These are phyloP conservation scores for Blastocladiella emersonii DNA, from an alignment of 371 early-diverging fungal genomes.

Conservation along the genomic window DNA sequence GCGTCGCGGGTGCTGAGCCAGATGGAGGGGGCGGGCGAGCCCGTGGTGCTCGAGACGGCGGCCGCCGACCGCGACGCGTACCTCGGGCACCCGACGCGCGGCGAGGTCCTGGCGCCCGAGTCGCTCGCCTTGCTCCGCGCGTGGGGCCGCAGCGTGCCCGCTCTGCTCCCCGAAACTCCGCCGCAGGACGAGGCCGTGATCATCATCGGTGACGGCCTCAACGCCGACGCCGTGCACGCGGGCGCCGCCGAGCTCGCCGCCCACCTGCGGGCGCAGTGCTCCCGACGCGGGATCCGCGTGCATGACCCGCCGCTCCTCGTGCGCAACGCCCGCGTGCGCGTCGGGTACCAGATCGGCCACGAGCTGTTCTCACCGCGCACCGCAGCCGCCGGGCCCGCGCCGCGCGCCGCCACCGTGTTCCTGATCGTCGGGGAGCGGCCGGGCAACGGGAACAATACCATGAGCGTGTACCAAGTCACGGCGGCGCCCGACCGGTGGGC, in stretches of 20 bases:
- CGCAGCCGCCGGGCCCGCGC: not conserved
- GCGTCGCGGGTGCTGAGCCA: not conserved
- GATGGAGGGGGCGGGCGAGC: not conserved
- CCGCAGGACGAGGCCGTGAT: not conserved
- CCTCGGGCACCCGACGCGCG: not conserved
- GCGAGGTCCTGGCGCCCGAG: not conserved
- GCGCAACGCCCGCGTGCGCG: constrained; percentile 5
- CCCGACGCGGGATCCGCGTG: not conserved
- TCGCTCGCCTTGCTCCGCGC: not conserved
- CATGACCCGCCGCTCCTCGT: not conserved
- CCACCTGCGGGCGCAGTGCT: not conserved
- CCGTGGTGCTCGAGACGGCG: not conserved
- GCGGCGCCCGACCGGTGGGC: not conserved
- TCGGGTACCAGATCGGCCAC: constrained; percentile 1
- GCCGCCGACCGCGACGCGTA: constrained; percentile 2
- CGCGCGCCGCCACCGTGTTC: not conserved
- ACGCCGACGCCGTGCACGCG: not conserved
- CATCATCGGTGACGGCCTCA: constrained; percentile 4
- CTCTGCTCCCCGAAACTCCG: too few species aligned
- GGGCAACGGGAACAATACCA: constrained; percentile 4
- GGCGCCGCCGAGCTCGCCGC: not conserved
- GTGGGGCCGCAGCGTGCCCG: too few species aligned
- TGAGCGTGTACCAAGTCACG: not conserved
- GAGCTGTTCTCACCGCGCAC: not conserved
- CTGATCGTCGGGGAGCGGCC: constrained; percentile 3